Evolutionary conservation across 192 early-diverging fungal genomes (phyloP), one percentile per base, ranked within the genome.

Genomic region (Chytriomyces hyalinus): DNA sequence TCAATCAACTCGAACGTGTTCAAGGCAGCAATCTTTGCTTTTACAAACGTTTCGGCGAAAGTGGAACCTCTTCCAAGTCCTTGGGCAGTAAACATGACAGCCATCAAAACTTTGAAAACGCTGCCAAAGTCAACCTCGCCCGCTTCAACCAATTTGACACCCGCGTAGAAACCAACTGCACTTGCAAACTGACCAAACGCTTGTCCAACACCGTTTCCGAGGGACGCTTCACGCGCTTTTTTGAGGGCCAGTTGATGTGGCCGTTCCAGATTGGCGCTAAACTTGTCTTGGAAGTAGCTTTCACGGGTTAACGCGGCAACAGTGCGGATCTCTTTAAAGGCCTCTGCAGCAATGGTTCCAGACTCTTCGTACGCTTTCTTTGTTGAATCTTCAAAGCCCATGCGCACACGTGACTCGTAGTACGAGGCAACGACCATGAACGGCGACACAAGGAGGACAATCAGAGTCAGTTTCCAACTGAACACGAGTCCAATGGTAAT

Each of bases 401-500:
- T 73, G 17, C 84, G 76, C 4, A 86, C 76, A 6, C 81, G 85
- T 24, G 87, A 85, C 67, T 93, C 88, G 75, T 90, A 80, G 68
- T 80, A 87, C 47, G 86, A 80, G n/a, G 89, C 90, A 6, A 84
- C 70, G 6, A 57, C 80, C 61, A 83, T 49, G n/a, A 87, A 61
- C 0, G 86, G 86, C 6, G 86, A 48, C 2, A 75, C 66, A 9
- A 79, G n/a, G n/a, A 84, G 57, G 50, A 79, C 76, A n/a, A 98
- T 91, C 62, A 97, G 80, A 6, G 95, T 92, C 70, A 98, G 82
- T 49, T 92, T 86, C 96, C 96, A 98, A 49, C 88, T 88, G 20
- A 89, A 80, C 59, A 72, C 74, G 20, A 87, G 57, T 28, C 84
- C 86, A 50, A 87, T 79, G 48, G 80, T 79, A 3, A 84, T 66